Evolutionary conservation across 192 early-diverging fungal species (phyloP).

Genomic region (Mortierella antarctica): DNA sequence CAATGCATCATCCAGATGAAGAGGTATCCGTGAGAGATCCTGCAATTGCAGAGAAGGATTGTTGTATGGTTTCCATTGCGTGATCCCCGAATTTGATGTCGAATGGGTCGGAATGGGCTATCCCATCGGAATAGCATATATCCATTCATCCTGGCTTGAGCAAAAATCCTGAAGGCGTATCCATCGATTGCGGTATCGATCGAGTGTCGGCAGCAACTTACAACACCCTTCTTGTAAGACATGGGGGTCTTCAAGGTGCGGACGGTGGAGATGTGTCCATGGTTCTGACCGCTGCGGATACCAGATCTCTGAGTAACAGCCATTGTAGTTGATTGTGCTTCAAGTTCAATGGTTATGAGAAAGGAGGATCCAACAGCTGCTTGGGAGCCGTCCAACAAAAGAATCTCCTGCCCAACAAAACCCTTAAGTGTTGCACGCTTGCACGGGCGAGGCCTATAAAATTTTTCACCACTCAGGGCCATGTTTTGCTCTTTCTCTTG

Average conservation of each 20-base stretch:
- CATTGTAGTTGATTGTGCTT: slow-evolving; percentile 13
- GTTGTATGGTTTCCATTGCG: neutral
- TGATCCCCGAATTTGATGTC: neutral
- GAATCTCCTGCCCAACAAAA: neutral
- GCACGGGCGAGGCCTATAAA: slow-evolving; percentile 1
- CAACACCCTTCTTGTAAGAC: slow-evolving; percentile 84
- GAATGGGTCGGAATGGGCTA: neutral
- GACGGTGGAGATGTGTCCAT: slow-evolving; percentile 89
- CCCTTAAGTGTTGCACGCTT: slow-evolving; percentile 6
- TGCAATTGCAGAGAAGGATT: neutral
- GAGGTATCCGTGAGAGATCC: neutral
- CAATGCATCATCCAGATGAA: too few species aligned
- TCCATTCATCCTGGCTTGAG: neutral
- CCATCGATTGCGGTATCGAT: slow-evolving; percentile 20
- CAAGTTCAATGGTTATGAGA: slow-evolving; percentile 36
- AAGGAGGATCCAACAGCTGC: slow-evolving; percentile 26
- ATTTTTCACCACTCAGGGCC: slow-evolving; percentile 3
- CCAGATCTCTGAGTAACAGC: slow-evolving; percentile 79
- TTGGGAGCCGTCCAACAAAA: slow-evolving; percentile 1
- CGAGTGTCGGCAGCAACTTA: slow-evolving; percentile 48
- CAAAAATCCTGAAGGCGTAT: neutral
- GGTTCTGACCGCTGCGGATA: slow-evolving; percentile 91
- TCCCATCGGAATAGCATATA: too few species aligned
- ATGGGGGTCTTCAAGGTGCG: slow-evolving; percentile 76
- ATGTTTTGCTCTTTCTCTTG: slow-evolving; percentile 34